Evolutionary conservation across 2,329 filamentous ascomycete species (phyloP).

Genomic region (Fusarium nelsonii): DNA sequence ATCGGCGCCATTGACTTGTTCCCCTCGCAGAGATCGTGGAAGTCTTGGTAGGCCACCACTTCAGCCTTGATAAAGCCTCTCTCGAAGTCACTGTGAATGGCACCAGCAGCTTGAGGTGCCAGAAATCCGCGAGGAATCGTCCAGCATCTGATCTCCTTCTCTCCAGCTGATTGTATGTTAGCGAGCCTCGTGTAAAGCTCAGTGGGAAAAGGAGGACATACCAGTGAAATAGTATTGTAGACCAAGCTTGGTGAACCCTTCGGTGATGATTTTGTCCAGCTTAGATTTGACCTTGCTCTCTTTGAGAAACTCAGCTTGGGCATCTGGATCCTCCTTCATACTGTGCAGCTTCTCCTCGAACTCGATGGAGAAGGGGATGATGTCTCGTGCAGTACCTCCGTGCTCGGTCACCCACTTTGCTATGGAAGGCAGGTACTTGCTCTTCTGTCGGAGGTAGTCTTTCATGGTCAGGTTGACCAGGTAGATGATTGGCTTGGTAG

Average conservation of each 20-base stretch:
- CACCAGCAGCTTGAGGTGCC: conserved; percentile 58
- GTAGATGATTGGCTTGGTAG: conserved; percentile 60
- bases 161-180: conserved; percentile 51
- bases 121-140: conserved; percentile 55
- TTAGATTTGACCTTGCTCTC: conserved; percentile 58
- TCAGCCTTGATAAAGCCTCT: conserved; percentile 61
- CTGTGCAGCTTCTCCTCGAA: conserved; percentile 59
- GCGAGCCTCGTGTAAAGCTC: not conserved
- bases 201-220: conserved; percentile 23
- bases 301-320: conserved; percentile 53
- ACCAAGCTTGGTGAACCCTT: conserved; percentile 59
- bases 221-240: conserved; percentile 61
- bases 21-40: conserved; percentile 58
- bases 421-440: conserved; percentile 60
- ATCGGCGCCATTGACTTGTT: conserved; percentile 60
- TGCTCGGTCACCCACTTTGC: conserved; percentile 61
- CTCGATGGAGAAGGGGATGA: conserved; percentile 60
- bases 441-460: conserved; percentile 61
- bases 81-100: conserved; percentile 59
- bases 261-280: conserved; percentile 59
- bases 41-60: conserved; percentile 60
- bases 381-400: conserved; percentile 56
- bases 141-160: conserved; percentile 62
- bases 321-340: conserved; percentile 54
- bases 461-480: conserved; percentile 62